A percentile compares a stretch with the other conserved stretches of the same genome.
These are phyloP conservation scores for Ophiosphaerella narmari DNA, from an alignment of 2,329 filamentous ascomycete species.

Conservation along the genomic window DNA sequence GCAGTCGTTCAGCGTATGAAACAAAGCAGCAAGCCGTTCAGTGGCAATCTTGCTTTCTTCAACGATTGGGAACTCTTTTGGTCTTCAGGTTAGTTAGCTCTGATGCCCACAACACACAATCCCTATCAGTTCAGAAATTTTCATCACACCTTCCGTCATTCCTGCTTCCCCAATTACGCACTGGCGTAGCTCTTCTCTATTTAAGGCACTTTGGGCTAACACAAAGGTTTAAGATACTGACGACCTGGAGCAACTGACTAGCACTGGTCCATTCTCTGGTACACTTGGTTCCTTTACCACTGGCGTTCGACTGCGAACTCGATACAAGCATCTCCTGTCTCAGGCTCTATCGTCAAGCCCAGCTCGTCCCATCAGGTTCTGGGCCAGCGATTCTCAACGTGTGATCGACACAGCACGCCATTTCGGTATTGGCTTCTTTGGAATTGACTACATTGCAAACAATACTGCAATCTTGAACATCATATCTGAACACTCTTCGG, in stretches of 20 bases:
- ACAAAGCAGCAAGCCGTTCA: slow-evolving; percentile 46
- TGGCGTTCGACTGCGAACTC: slow-evolving; percentile 58
- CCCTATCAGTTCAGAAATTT: not conserved
- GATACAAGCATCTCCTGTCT: slow-evolving; percentile 55
- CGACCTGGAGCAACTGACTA: slow-evolving; percentile 60
- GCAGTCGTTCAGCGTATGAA: slow-evolving; percentile 55
- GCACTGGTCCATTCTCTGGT: slow-evolving; percentile 61
- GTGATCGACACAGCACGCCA: slow-evolving; percentile 62
- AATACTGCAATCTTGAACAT: slow-evolving; percentile 50
- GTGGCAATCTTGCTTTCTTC: slow-evolving; percentile 59
- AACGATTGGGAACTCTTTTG: slow-evolving; percentile 62
- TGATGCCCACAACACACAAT: not conserved
- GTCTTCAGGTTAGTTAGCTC: slow-evolving; percentile 29
- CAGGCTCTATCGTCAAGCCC: slow-evolving; percentile 17
- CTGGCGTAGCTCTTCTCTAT: not conserved
- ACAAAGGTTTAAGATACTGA: slow-evolving; percentile 25
- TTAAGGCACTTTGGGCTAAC: slow-evolving; percentile 13
- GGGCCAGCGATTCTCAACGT: slow-evolving; percentile 59
- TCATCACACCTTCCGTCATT: not conserved
- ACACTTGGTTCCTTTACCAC: slow-evolving; percentile 59
- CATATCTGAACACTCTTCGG: slow-evolving; percentile 58
- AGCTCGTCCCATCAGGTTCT: slow-evolving; percentile 44
- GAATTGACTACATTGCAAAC: slow-evolving; percentile 51
- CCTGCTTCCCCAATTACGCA: not conserved
- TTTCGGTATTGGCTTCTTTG: slow-evolving; percentile 62